These are phyloP conservation scores for Ogataea trehalophila DNA, from an alignment of 805 yeast species.

Conservation along the genomic window DNA sequence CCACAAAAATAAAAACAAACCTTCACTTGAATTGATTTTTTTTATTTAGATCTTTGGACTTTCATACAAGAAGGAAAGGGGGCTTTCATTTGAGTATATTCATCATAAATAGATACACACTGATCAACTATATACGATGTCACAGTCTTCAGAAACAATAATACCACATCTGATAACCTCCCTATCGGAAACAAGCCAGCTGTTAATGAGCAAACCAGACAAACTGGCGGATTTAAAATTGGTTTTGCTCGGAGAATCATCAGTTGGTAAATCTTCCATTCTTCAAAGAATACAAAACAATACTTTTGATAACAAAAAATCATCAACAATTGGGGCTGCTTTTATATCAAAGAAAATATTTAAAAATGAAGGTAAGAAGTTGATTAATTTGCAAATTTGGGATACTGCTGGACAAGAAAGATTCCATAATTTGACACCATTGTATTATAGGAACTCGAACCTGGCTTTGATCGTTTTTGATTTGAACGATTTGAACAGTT, in stretches of 20 bases:
- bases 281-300: slow-evolving; percentile 73
- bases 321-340: slow-evolving; percentile 98
- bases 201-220: slow-evolving; percentile 15
- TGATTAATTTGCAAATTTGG: slow-evolving; percentile 66
- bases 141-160: slow-evolving; percentile 9
- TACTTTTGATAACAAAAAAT: slow-evolving; percentile 71
- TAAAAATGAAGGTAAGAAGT: slow-evolving; percentile 21
- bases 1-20: too few relatives aligned
- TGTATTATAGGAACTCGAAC: slow-evolving; percentile 77
- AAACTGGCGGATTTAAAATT: slow-evolving; percentile 31
- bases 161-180: slow-evolving; percentile 13
- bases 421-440: slow-evolving; percentile 76
- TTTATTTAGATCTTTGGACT: too few relatives aligned
- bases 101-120: too few relatives aligned
- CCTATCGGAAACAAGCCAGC: background rate
- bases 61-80: too few relatives aligned
- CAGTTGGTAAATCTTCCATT: slow-evolving; percentile 67
- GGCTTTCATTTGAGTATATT: too few relatives aligned
- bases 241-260: slow-evolving; percentile 45
- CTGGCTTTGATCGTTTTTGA: slow-evolving; percentile 89
- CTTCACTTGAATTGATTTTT: too few relatives aligned
- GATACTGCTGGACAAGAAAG: slow-evolving; percentile 97
- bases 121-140: background rate
- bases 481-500: slow-evolving; percentile 47
- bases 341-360: slow-evolving; percentile 79